Evolutionary conservation across 257 asterid species (phyloP), one percentile per base, ranked within the genome.

Genomic region (Jacaranda copaia): DNA sequence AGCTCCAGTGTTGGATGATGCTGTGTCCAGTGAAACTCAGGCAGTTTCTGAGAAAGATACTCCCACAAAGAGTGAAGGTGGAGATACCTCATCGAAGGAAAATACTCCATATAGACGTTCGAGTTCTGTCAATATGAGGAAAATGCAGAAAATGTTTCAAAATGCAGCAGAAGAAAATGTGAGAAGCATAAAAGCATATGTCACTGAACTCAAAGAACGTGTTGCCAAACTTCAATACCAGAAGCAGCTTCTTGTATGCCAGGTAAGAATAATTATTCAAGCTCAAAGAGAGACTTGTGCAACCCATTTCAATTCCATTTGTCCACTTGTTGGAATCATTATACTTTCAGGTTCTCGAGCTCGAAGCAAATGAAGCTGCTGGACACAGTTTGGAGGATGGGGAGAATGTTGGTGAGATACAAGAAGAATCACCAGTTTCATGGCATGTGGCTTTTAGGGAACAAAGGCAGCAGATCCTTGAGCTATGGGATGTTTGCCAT

Each of bases 81-180:
- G 96, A 51, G 97, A 89, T 38, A 83, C 75, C 38, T 90, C 97
- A 5, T 94, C 97, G 7, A 94, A 94, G 85, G 98, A 94, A 81
- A 88, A 89, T 57, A 92, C 98, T 78, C 98, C 97, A 2, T 90
- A 90, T 61, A 81, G 96, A 68, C 97, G 97, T 81, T 94, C 98
- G 45, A 88, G 97, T 78, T 93, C 98, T 72, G 98, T 94, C 55
- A 94, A 94, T 82, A 92, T 94, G 97, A 92, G 86, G 85, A 94
- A 92, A 82, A 94, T 94, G 98, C 96, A 94, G 83, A 91, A 87
- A 81, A 94, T 94, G 98, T 94, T 94, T 72, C 98, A 94, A 79
- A 90, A 89, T 82, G 98, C 98, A 68, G 98, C 98, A 69, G 98
- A 94, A 87, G 98, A 94, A 87, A 94, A 94, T 78, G 98, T 94